phyloP scores from a whole-genome alignment of 2,329 filamentous ascomycete genomes.

The Monosporascus sp. region DNA sequence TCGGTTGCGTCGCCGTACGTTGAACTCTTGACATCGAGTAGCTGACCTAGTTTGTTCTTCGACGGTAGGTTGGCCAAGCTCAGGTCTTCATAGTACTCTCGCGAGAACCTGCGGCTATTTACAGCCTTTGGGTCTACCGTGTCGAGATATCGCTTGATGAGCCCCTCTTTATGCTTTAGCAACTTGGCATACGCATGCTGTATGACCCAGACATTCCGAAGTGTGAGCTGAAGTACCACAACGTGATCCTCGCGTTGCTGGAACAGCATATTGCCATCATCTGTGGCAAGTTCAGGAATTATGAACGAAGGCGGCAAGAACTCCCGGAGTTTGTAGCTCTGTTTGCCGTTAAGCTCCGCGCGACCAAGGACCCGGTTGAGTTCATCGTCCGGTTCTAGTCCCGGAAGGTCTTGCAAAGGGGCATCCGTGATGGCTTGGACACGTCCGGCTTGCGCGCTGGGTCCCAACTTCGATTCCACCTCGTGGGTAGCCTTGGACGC shows the following conservation, averaged over 20 bases:
- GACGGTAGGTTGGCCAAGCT: slow-evolving; percentile 8
- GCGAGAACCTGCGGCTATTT: slow-evolving; percentile 6
- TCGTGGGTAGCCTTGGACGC: slow-evolving; percentile 7
- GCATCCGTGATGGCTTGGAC: not conserved
- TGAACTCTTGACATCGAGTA: slow-evolving; percentile 11
- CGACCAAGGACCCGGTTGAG: slow-evolving; percentile 6
- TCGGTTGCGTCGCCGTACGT: slow-evolving; percentile 5
- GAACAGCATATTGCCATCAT: not conserved
- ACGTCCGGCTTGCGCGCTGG: not conserved
- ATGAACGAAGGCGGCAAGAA: not conserved
- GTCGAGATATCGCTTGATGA: slow-evolving; percentile 9
- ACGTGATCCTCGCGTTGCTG: not conserved
- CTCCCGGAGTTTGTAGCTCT: slow-evolving; percentile 11
- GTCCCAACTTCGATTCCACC: slow-evolving; percentile 4
- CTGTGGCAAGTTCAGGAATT: slow-evolving; percentile 1
- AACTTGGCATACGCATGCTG: slow-evolving; percentile 11
- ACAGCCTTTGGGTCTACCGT: not conserved
- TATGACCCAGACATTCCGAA: slow-evolving; percentile 14
- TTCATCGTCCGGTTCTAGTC: slow-evolving; percentile 1
- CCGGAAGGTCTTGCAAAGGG: slow-evolving; percentile 5
- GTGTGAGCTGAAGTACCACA: slow-evolving; percentile 8
- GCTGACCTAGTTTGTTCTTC: slow-evolving; percentile 12
- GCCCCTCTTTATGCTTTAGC: slow-evolving; percentile 9
- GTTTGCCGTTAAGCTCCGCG: slow-evolving; percentile 1
- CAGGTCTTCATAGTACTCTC: slow-evolving; percentile 13